A percentile compares a stretch with the other conserved stretches of the same genome.
Evolutionary conservation across 495 filamentous ascomycete species (phyloP).

Genomic region (Endocarpon pusillum): DNA sequence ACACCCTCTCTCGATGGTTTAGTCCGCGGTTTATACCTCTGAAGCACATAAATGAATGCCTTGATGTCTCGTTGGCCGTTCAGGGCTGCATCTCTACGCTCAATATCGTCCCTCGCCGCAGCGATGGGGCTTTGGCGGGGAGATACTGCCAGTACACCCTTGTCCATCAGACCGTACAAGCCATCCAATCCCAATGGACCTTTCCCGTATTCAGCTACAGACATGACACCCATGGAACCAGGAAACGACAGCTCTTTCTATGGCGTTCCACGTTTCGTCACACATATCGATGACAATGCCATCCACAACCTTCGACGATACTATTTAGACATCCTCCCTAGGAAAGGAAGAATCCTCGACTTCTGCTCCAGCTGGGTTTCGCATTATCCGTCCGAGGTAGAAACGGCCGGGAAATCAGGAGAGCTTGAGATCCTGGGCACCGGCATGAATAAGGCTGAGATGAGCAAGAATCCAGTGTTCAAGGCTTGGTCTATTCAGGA

Average conservation of each 20-base stretch:
- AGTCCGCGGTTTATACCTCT: no score
- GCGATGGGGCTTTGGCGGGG: neutral
- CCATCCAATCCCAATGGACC: conserved; percentile 12
- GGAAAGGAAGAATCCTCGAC: conserved; percentile 19
- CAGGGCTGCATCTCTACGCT: neutral
- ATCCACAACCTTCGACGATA: conserved; percentile 20
- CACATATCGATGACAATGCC: conserved; percentile 30
- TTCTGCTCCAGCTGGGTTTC: conserved; percentile 27
- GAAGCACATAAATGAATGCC: no score
- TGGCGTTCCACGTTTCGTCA: conserved; percentile 24
- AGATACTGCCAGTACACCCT: neutral
- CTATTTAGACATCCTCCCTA: conserved; percentile 16
- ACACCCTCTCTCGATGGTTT: no score
- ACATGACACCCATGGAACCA: conserved; percentile 20
- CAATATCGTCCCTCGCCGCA: neutral
- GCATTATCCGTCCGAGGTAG: conserved; percentile 19
- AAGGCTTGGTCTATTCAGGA: conserved; percentile 13
- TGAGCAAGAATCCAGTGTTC: conserved; percentile 20
- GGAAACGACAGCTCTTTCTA: conserved; percentile 23
- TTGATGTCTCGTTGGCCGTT: no score
- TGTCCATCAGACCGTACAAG: conserved; percentile 4
- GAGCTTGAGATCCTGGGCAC: conserved; percentile 11
- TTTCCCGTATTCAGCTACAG: conserved; percentile 17
- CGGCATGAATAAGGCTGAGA: conserved; percentile 23
- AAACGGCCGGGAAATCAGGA: conserved; percentile 4